Evolutionary conservation across 768 basidiomycete genomes (phyloP).

Genomic region (Tylopilus subfusipes): DNA sequence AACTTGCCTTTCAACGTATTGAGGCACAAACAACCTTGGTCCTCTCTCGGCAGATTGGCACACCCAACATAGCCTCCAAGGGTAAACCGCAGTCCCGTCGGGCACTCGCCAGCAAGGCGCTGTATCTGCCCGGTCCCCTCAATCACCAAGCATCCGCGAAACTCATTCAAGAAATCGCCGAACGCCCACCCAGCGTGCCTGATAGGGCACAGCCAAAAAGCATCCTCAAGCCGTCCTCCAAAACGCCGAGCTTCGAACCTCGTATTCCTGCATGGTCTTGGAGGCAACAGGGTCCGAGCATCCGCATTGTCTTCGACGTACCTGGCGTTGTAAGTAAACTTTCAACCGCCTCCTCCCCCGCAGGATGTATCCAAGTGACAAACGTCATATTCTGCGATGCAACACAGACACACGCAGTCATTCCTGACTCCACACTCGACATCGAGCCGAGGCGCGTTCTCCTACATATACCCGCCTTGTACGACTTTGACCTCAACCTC

Average conservation of each 20-base stretch:
- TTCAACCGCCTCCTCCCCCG: slow-evolving; percentile 1
- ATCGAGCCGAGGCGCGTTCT: slow-evolving; percentile 60
- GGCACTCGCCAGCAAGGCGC: slow-evolving; percentile 48
- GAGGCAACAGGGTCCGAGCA: slow-evolving; percentile 37
- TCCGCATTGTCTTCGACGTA: slow-evolving; percentile 51
- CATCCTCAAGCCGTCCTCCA: slow-evolving; percentile 38
- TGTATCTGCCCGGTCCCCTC: slow-evolving; percentile 32
- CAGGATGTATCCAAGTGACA: slow-evolving; percentile 7
- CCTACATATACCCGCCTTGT: slow-evolving; percentile 46
- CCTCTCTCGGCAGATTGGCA: slow-evolving; percentile 65
- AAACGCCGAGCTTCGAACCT: background rate
- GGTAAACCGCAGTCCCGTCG: slow-evolving; percentile 61
- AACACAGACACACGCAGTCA: slow-evolving; percentile 43
- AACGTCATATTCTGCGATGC: background rate
- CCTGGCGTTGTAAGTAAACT: slow-evolving; percentile 52
- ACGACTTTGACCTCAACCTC: slow-evolving; percentile 56
- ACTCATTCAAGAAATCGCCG: slow-evolving; percentile 32
- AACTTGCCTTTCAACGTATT: slow-evolving; percentile 65
- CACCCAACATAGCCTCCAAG: slow-evolving; percentile 75
- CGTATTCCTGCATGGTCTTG: slow-evolving; percentile 52
- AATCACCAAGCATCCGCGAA: slow-evolving; percentile 10
- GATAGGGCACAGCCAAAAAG: slow-evolving; percentile 34
- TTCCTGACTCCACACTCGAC: slow-evolving; percentile 54
- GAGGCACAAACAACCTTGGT: slow-evolving; percentile 57
- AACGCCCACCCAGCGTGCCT: slow-evolving; percentile 40